Evolutionary conservation across 2,329 filamentous ascomycete genomes (phyloP).

Genomic region (Fusarium lateritium): DNA sequence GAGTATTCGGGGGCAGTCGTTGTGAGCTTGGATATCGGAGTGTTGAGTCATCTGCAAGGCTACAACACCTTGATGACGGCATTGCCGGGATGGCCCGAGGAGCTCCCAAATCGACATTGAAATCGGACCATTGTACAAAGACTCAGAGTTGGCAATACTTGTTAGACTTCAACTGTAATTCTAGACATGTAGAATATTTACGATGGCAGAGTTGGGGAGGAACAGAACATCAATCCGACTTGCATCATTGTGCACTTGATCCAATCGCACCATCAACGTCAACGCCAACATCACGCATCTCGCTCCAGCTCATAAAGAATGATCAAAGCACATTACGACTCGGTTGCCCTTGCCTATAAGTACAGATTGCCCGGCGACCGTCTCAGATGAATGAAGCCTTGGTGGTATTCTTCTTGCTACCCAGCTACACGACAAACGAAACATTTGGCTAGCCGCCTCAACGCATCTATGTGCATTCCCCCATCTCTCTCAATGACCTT

Average conservation of each 20-base stretch:
- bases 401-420: conserved; percentile 47
- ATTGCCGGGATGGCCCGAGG: conserved; percentile 22
- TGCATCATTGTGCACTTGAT: background rate
- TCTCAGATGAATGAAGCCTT: conserved; percentile 42
- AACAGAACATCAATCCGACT: background rate
- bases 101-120: background rate
- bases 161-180: background rate
- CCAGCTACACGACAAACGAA: conserved; percentile 48
- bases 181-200: background rate
- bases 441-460: conserved; percentile 31
- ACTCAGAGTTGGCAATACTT: background rate
- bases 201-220: background rate
- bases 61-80: conserved; percentile 24
- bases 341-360: conserved; percentile 49
- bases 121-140: background rate
- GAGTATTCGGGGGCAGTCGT: background rate
- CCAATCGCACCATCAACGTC: conserved; percentile 1
- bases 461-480: conserved; percentile 34
- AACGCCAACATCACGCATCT: conserved; percentile 12
- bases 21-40: background rate
- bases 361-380: conserved; percentile 48
- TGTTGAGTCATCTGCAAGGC: conserved; percentile 4
- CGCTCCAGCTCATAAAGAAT: conserved; percentile 8
- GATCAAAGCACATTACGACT: conserved; percentile 43
- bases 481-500: conserved; percentile 15